Evolutionary conservation across 345 rosid species (phyloP).

Genomic region (Sisymbrium altissimum): DNA sequence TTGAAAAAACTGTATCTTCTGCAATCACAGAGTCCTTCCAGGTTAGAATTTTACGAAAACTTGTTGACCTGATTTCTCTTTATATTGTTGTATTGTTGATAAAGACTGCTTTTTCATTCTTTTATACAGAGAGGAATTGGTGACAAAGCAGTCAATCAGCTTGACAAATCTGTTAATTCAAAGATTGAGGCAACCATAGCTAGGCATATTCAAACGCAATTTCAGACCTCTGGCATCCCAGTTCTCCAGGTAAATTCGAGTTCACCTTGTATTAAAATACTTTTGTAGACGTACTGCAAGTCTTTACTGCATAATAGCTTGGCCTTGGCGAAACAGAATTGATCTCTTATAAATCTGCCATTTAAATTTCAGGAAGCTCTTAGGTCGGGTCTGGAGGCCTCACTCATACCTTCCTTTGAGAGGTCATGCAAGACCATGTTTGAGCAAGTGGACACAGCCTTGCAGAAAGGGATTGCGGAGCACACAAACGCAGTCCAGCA

Average conservation of each 20-base stretch:
- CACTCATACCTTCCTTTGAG: slow-evolving; percentile 84
- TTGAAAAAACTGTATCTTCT: slow-evolving; percentile 66
- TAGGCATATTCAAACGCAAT: slow-evolving; percentile 79
- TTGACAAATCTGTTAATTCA: slow-evolving; percentile 71
- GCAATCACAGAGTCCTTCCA: slow-evolving; percentile 77
- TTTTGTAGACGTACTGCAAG: not conserved
- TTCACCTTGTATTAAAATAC: not conserved
- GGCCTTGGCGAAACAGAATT: slow-evolving; percentile 6
- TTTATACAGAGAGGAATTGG: slow-evolving; percentile 74
- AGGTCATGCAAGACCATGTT: slow-evolving; percentile 84
- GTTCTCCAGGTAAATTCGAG: slow-evolving; percentile 67
- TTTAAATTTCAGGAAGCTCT: slow-evolving; percentile 54
- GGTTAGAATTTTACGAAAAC: slow-evolving; percentile 42
- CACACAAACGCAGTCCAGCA: slow-evolving; percentile 72
- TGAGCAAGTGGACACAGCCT: slow-evolving; percentile 77
- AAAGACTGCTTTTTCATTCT: slow-evolving; percentile 14
- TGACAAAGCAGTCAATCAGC: slow-evolving; percentile 82
- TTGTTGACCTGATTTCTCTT: not conserved
- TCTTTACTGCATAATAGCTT: slow-evolving; percentile 7
- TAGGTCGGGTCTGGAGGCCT: slow-evolving; percentile 64
- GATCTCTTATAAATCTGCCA: slow-evolving; percentile 6
- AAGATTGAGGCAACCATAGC: slow-evolving; percentile 79
- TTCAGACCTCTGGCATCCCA: slow-evolving; percentile 87
- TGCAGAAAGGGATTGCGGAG: slow-evolving; percentile 72
- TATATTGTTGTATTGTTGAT: not conserved